A percentile compares a stretch with the other conserved stretches of the same genome.
Conservation (phyloP, 208 protist genomes). For the Strigomonas oncopelti region DNA sequence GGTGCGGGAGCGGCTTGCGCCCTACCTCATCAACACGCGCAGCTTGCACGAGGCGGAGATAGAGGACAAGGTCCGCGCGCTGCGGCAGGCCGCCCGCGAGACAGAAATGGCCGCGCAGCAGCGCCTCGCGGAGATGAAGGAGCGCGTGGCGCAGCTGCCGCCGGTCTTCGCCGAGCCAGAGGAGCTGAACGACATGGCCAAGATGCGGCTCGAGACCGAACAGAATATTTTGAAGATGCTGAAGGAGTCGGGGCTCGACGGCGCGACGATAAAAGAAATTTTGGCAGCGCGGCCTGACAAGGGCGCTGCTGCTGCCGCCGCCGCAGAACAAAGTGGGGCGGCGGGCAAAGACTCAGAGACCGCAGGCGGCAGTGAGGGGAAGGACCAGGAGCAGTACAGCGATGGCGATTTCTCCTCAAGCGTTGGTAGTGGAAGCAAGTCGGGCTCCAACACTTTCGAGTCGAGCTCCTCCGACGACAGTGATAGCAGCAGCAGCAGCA, state of each 20-base stretch:
- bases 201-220: conserved; percentile 60
- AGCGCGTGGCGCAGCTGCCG: conserved; percentile 69
- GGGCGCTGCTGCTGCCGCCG: conserved; percentile 8
- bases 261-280: conserved; percentile 50
- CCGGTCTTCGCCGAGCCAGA: conserved; percentile 79
- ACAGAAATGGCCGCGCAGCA: conserved; percentile 40
- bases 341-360: not conserved
- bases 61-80: conserved; percentile 44
- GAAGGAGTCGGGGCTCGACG: conserved; percentile 57
- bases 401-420: conserved; percentile 10
- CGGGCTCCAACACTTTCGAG: not conserved
- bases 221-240: conserved; percentile 64
- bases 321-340: not conserved
- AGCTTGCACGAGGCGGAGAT: conserved; percentile 54
- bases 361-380: not conserved
- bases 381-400: not conserved
- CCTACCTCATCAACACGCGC: conserved; percentile 50
- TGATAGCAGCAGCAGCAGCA: not conserved
- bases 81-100: conserved; percentile 49
- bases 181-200: conserved; percentile 59
- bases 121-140: conserved; percentile 63
- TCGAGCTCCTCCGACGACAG: not conserved
- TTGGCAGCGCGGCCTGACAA: conserved; percentile 18
- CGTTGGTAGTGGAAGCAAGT: not conserved
- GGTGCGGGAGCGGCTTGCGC: conserved; percentile 56